Evolutionary conservation across 495 filamentous ascomycete genomes (phyloP), one percentile per base, ranked within the genome.

Genomic region (Aspergillus nanangensis): DNA sequence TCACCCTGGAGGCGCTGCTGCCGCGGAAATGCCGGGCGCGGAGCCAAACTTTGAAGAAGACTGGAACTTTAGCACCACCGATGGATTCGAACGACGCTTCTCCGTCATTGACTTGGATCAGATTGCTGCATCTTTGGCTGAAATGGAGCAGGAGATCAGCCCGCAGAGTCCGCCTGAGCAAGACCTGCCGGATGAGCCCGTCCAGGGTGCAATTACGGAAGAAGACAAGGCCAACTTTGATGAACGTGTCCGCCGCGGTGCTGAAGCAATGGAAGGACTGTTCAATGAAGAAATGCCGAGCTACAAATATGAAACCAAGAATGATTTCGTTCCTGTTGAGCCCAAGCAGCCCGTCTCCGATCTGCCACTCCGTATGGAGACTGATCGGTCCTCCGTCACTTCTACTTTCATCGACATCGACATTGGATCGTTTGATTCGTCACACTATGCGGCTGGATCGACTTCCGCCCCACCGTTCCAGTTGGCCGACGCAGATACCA

Each of bases 51-150:
- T 60, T 1, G 62, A 65, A 2, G 85, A 90, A 47, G 86, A 92
- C 52, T 96, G 93, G 89, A 95, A 92, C 54, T 96, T 96, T 56
- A 90, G 86, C 57, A 90, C 86, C 1, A 93, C 88, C 0, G 83
- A 87, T 44, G 86, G 82, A 8, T 95, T 95, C 59, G 85, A 94
- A 56, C 75, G 81, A 45, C 55, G 70, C 29, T 74, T 73, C 34
- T 72, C 70, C 3, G 69, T 72, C 25, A 66, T 74, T 32, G 69
- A 75, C 39, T 51, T 75, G 11, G 67, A 74, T 42, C 57, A 74
- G 50, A 52, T 76, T 10, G 72, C 70, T 19, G 65, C 65, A 9
- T 68, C 64, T 5, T 38, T 74, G 17, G 69, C 69, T 15, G 59
- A 69, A 37, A 56, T 72, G 41, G 62, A 68, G 39, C 52, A 62